Evolutionary conservation across 2,329 filamentous ascomycete genomes (phyloP).

Genomic region (Monilinia fructigena): DNA sequence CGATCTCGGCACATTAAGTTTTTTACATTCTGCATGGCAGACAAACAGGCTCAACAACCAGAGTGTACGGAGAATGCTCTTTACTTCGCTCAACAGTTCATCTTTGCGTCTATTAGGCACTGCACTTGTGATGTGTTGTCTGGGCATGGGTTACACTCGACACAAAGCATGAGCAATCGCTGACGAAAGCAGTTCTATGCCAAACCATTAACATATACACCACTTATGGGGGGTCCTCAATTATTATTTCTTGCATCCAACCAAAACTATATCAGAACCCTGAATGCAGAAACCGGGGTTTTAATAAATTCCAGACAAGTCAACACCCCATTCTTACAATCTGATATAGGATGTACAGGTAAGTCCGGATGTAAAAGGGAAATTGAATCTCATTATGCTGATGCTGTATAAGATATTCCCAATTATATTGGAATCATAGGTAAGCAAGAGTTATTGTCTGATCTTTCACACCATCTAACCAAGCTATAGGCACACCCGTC

Average conservation of each 20-base stretch:
- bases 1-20: neutral
- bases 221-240: slow-evolving; percentile 47
- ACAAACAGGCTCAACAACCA: neutral
- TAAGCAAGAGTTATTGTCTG: neutral
- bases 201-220: slow-evolving; percentile 54
- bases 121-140: neutral
- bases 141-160: neutral
- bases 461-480: neutral
- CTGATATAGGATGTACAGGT: slow-evolving; percentile 46
- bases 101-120: neutral
- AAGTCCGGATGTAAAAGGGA: neutral
- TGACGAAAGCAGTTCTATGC: slow-evolving; percentile 53
- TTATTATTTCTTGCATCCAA: slow-evolving; percentile 57
- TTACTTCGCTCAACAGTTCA: neutral
- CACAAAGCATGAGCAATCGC: slow-evolving; percentile 45
- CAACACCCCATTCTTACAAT: slow-evolving; percentile 48
- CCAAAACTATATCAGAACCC: slow-evolving; percentile 57
- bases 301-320: slow-evolving; percentile 51
- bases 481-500: slow-evolving; percentile 23
- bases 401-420: slow-evolving; percentile 24
- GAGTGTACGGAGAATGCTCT: neutral
- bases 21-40: too few species aligned
- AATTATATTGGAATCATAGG: slow-evolving; percentile 30
- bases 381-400: neutral
- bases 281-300: slow-evolving; percentile 54